phyloP scores from a whole-genome alignment of 371 early-diverging fungal genomes.

The Rhizomucor pusillus region DNA sequence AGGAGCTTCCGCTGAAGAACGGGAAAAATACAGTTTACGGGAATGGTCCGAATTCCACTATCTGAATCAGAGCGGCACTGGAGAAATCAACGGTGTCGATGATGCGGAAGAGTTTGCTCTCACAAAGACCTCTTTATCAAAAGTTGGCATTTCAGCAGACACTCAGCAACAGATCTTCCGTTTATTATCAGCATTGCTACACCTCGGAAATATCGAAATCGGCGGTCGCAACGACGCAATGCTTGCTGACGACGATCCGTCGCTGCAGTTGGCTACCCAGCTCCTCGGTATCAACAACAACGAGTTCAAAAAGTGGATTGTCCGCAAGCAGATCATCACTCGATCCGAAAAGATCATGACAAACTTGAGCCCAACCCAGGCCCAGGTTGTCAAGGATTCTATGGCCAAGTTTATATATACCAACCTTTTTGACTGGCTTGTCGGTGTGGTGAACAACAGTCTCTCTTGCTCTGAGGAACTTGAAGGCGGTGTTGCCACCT shows the following conservation, averaged over 20 bases:
- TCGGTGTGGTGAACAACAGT: constrained; percentile 77
- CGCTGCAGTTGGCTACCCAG: constrained; percentile 60
- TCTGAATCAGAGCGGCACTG: constrained; percentile 82
- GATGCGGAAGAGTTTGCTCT: constrained; percentile 86
- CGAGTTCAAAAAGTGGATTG: constrained; percentile 88
- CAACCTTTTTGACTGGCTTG: constrained; percentile 92
- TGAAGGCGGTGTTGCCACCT: constrained; percentile 50
- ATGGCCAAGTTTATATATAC: constrained; percentile 94
- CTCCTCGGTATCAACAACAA: constrained; percentile 73
- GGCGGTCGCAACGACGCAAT: constrained; percentile 67
- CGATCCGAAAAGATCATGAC: constrained; percentile 86
- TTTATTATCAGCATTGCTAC: constrained; percentile 86
- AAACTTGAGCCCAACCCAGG: constrained; percentile 72
- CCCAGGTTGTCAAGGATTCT: constrained; percentile 84
- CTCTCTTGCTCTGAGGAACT: constrained; percentile 48
- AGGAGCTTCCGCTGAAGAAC: constrained; percentile 78
- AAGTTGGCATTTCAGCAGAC: constrained; percentile 78
- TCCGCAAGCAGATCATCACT: constrained; percentile 86
- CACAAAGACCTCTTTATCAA: constrained; percentile 80
- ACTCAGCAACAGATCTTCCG: constrained; percentile 86
- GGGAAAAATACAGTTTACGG: constrained; percentile 69
- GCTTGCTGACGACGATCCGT: constrained; percentile 72
- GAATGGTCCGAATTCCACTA: constrained; percentile 79
- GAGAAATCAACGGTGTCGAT: constrained; percentile 81
- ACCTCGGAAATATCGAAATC: constrained; percentile 91